A percentile compares a stretch with the other conserved stretches of the same genome.
phyloP scores from a whole-genome alignment of 1,284 basidiomycete genomes.

The Phlebopus sp. region DNA sequence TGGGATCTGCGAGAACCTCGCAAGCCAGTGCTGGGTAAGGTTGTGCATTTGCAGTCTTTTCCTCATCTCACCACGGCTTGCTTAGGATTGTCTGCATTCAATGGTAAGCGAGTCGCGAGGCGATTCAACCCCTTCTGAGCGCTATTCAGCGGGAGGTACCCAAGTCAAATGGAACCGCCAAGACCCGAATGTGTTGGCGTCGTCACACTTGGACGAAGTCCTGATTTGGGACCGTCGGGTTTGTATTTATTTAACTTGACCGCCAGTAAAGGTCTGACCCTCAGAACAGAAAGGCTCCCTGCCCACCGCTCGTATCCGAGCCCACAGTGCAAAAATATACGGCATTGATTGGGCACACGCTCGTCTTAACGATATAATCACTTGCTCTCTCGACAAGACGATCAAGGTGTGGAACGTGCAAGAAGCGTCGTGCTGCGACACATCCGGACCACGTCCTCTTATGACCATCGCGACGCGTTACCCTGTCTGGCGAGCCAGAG shows the following conservation, averaged over 20 bases:
- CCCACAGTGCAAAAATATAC: conserved; percentile 88
- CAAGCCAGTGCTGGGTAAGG: conserved; percentile 65
- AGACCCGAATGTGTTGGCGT: conserved; percentile 82
- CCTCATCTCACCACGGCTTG: conserved; percentile 8
- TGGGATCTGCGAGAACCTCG: conserved; percentile 78
- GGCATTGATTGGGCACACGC: conserved; percentile 92
- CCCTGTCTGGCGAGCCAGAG: conserved; percentile 92
- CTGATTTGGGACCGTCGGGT: conserved; percentile 87
- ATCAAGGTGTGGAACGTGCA: conserved; percentile 82
- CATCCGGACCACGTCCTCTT: conserved; percentile 40
- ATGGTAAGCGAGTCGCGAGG: conserved; percentile 43
- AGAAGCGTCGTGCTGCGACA: conserved; percentile 19
- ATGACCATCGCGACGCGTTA: conserved; percentile 74
- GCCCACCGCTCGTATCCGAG: conserved; percentile 72
- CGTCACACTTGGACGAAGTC: conserved; percentile 81
- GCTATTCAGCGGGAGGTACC: conserved; percentile 68
- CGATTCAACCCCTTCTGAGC: neutral
- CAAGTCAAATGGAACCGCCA: conserved; percentile 96
- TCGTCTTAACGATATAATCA: conserved; percentile 74
- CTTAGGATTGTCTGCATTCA: conserved; percentile 70
- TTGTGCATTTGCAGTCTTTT: neutral
- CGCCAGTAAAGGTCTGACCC: conserved; percentile 4
- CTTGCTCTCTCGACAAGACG: conserved; percentile 89
- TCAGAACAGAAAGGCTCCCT: conserved; percentile 78
- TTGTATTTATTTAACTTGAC: conserved; percentile 18